Evolutionary conservation across 768 basidiomycete species (phyloP), one percentile per base, ranked within the genome.

Genomic region (Pleurotus djamor): DNA sequence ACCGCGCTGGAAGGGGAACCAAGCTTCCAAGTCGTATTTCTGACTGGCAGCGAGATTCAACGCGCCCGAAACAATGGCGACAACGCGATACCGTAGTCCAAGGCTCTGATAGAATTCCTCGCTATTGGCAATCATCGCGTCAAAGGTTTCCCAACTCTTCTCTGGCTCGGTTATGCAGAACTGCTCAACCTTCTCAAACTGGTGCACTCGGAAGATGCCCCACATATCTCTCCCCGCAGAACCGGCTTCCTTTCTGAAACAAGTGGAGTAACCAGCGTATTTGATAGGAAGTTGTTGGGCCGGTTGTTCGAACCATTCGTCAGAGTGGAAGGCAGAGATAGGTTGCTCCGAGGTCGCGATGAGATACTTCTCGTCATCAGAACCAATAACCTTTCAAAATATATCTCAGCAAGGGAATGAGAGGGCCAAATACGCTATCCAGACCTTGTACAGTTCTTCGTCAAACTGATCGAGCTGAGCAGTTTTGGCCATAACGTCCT

Each of bases 151-250:
- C 89, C 96, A 95, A 69, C 95, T 96, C 71, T 94, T 90, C 64
- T 92, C 89, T 0, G 97, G 96, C 28, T 94, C 90, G 5, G 96
- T 98, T 66, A 99, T 83, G 77, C 91, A 88, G 75, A 98, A 98
- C 79, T 98, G 87, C 71, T 99, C 97, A 55, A 99, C 84, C 79
- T 99, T 99, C 77, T 99, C 97, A 65, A 99, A 99, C 74, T 99
- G 97, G 71, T 99, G 97, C 57, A 99, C 96, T 21, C 97, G 92
- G 87, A 99, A 99, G 74, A 98, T 98, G 59, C 97, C 97, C 95
- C 97, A 98, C 82, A 96, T 98, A 66, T 99, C 97, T 58, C 94
- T 89, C 3, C 97, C 97, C 6, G 94, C 94, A 2, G 94, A 91
- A 36, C 97, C 97, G 2, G 97, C 97, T 77, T 99, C 97, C 76